Conservation (phyloP, 495 filamentous ascomycete species). For the Platismatia glauca region DNA sequence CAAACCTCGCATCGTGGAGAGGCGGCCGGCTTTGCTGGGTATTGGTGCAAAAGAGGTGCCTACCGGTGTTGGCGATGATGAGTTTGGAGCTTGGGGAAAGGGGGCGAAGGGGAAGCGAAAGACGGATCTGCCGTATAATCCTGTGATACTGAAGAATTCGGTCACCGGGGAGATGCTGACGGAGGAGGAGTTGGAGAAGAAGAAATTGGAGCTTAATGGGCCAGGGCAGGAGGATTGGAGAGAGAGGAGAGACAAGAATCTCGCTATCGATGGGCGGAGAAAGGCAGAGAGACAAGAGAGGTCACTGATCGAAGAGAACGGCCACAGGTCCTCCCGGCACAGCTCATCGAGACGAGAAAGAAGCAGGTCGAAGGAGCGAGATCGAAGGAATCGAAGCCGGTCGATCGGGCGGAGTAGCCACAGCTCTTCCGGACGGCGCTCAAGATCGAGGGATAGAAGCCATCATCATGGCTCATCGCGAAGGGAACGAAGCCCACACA, state of each 20-base stretch:
- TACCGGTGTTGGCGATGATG: constrained; percentile 60
- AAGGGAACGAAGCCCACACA: constrained; percentile 24
- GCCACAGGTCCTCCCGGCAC: constrained; percentile 19
- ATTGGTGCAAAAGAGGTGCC: constrained; percentile 67
- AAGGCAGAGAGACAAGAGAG: constrained; percentile 35
- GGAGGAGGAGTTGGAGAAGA: constrained; percentile 49
- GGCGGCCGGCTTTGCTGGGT: constrained; percentile 70
- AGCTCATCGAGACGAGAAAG: constrained; percentile 25
- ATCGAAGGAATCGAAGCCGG: constrained; percentile 28
- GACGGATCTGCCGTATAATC: constrained; percentile 53
- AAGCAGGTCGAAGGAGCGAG: constrained; percentile 27
- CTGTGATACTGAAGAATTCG: constrained; percentile 56
- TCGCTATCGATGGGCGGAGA: constrained; percentile 31
- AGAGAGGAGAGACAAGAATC: constrained; percentile 41
- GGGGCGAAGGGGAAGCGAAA: constrained; percentile 48
- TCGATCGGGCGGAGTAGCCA: constrained; percentile 23
- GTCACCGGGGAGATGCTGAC: constrained; percentile 58
- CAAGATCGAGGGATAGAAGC: constrained; percentile 10
- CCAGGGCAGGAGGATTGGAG: constrained; percentile 36
- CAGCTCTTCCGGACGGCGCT: constrained; percentile 1
- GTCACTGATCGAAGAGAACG: constrained; percentile 29
- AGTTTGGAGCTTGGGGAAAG: constrained; percentile 68
- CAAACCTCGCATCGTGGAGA: constrained; percentile 43
- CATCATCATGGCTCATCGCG: constrained; percentile 23
- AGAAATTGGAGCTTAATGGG: constrained; percentile 34